Conservation (phyloP, 495 filamentous ascomycete genomes). For the Xylaria flabelliformis region DNA sequence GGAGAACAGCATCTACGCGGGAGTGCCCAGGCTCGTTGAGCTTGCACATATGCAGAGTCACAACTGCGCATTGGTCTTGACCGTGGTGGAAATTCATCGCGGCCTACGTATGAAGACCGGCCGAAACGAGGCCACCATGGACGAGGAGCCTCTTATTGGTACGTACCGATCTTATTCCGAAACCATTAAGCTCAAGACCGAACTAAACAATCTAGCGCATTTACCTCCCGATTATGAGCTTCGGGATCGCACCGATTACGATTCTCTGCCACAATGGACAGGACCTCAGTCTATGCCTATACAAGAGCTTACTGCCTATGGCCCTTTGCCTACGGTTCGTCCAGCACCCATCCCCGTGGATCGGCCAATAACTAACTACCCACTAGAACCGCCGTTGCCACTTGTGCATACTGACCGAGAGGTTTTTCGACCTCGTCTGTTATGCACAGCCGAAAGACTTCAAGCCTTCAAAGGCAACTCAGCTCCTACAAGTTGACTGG, state of each 20-base stretch:
- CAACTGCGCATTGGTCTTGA: slow-evolving; percentile 53
- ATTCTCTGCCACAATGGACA: slow-evolving; percentile 50
- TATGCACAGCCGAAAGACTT: slow-evolving; percentile 52
- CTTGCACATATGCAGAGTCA: slow-evolving; percentile 44
- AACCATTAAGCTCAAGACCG: slow-evolving; percentile 14
- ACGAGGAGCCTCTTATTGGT: slow-evolving; percentile 47
- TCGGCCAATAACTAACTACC: slow-evolving; percentile 13
- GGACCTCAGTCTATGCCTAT: slow-evolving; percentile 41
- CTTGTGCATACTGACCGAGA: slow-evolving; percentile 49
- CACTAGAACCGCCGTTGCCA: slow-evolving; percentile 49
- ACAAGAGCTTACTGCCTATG: slow-evolving; percentile 48
- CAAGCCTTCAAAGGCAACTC: slow-evolving; percentile 44
- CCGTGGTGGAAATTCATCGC: slow-evolving; percentile 53
- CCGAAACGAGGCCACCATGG: slow-evolving; percentile 46
- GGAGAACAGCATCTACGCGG: slow-evolving; percentile 52
- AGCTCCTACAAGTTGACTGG: slow-evolving; percentile 44
- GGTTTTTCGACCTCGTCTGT: slow-evolving; percentile 49
- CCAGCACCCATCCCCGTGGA: background rate
- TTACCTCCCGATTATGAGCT: slow-evolving; percentile 39
- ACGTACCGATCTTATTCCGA: slow-evolving; percentile 33
- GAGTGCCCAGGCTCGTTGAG: slow-evolving; percentile 48
- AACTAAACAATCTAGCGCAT: slow-evolving; percentile 26
- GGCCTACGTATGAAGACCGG: slow-evolving; percentile 45
- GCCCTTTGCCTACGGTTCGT: slow-evolving; percentile 55
- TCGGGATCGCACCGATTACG: slow-evolving; percentile 52